These are phyloP conservation scores for Myriosclerotinia scirpicola DNA, from an alignment of 2,329 filamentous ascomycete species.

Conservation along the genomic window DNA sequence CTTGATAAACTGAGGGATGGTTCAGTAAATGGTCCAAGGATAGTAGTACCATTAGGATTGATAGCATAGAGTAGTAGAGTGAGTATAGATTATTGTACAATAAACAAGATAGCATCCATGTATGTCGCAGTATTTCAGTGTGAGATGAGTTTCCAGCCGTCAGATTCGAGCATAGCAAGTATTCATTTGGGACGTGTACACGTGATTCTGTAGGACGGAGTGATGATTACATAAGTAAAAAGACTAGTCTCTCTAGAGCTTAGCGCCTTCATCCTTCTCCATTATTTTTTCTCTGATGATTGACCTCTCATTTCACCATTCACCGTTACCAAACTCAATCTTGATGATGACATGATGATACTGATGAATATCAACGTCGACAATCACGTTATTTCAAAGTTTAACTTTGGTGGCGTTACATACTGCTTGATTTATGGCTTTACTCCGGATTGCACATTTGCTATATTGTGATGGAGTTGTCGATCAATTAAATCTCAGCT, in stretches of 20 bases:
- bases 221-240: too few relatives aligned
- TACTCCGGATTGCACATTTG: not conserved
- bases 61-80: not conserved
- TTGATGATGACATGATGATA: too few relatives aligned
- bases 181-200: not conserved
- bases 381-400: not conserved
- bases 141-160: too few relatives aligned
- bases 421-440: not conserved
- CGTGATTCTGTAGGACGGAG: not conserved
- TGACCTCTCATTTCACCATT: too few relatives aligned
- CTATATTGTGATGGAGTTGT: not conserved
- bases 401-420: not conserved
- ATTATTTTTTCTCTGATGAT: not conserved
- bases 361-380: too few relatives aligned
- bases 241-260: not conserved
- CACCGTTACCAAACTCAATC: too few relatives aligned
- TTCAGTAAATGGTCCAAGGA: slow-evolving; percentile 64
- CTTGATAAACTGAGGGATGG: slow-evolving; percentile 66
- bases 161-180: too few relatives aligned
- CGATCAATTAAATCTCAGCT: not conserved
- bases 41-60: slow-evolving; percentile 54
- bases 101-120: not conserved
- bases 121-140: too few relatives aligned
- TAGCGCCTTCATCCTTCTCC: not conserved
- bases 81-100: not conserved